Percentiles rank a stretch among this genome's conserved stretches.
Evolutionary conservation across 805 yeast genomes (phyloP).

Genomic region (Kluyveromyces dobzhanskii): DNA sequence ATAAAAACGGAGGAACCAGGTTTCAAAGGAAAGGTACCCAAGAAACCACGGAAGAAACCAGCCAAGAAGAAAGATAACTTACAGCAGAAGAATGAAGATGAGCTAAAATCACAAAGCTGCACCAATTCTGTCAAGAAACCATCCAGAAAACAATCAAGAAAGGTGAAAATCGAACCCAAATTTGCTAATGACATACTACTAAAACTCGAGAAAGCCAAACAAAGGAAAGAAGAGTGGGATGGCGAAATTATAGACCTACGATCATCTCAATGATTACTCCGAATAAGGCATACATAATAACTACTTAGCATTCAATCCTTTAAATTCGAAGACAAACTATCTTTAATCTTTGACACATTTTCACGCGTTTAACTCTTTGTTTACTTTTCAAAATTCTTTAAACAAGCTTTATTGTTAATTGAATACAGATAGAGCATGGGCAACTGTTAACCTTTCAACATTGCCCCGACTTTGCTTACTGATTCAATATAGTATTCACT

Average conservation of each 20-base stretch:
- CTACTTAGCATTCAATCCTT: too few relatives aligned
- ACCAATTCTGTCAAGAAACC: background rate
- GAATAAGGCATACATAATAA: too few relatives aligned
- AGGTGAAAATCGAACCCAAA: constrained; percentile 17
- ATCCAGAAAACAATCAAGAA: constrained; percentile 2
- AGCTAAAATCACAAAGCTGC: background rate
- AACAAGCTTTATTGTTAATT: too few relatives aligned
- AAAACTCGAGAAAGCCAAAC: constrained; percentile 24
- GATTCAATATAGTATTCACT: too few relatives aligned
- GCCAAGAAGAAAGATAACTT: background rate
- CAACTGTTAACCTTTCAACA: too few relatives aligned
- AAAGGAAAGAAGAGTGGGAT: constrained; percentile 15
- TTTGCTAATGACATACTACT: constrained; percentile 26
- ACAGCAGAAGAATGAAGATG: background rate
- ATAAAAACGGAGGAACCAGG: background rate
- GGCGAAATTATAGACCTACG: constrained; percentile 19
- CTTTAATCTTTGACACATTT: too few relatives aligned
- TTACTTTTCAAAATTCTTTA: too few relatives aligned
- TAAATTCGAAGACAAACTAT: too few relatives aligned
- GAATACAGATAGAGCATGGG: too few relatives aligned
- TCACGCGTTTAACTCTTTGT: too few relatives aligned
- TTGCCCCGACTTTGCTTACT: too few relatives aligned
- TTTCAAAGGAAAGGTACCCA: too few relatives aligned
- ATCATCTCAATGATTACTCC: constrained; percentile 17
- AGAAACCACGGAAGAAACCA: background rate